phyloP scores from a whole-genome alignment of 23 red algal species.

The Gracilaria domingensis region DNA sequence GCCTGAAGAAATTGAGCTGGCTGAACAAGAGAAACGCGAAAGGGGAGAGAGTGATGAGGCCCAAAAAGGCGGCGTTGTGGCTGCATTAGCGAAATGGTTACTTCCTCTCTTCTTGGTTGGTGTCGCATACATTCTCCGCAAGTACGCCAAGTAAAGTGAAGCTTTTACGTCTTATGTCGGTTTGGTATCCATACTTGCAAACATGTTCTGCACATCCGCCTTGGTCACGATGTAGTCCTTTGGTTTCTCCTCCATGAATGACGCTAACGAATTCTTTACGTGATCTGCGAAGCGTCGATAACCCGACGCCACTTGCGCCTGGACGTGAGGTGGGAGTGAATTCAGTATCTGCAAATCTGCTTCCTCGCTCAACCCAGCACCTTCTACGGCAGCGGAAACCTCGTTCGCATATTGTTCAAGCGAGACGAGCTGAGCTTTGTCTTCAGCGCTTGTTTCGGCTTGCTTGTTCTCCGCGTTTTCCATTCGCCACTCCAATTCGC shows the following conservation, averaged over 20 bases:
- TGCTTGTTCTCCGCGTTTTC: not conserved
- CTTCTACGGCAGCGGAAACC: slow-evolving; percentile 11
- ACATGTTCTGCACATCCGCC: slow-evolving; percentile 42
- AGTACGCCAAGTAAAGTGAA: slow-evolving; percentile 29
- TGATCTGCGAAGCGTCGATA: slow-evolving; percentile 62
- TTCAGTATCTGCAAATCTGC: slow-evolving; percentile 45
- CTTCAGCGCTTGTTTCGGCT: not conserved
- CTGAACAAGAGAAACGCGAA: slow-evolving; percentile 46
- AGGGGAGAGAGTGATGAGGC: slow-evolving; percentile 6
- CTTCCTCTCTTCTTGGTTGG: slow-evolving; percentile 54
- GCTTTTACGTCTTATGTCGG: not conserved
- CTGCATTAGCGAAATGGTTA: slow-evolving; percentile 48
- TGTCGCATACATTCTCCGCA: slow-evolving; percentile 57
- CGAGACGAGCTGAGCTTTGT: slow-evolving; percentile 13
- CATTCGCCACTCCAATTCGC: slow-evolving; percentile 40
- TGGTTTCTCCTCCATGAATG: slow-evolving; percentile 53
- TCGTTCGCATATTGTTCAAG: slow-evolving; percentile 30
- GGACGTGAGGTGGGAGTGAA: slow-evolving; percentile 30
- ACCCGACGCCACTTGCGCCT: slow-evolving; percentile 36
- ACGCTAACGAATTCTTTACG: slow-evolving; percentile 41
- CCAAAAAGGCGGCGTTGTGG: slow-evolving; percentile 27
- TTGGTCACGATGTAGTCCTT: slow-evolving; percentile 56
- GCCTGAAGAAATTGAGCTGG: slow-evolving; percentile 55
- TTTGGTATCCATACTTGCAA: slow-evolving; percentile 17
- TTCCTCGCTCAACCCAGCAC: slow-evolving; percentile 31